phyloP scores from a whole-genome alignment of 306 rosid species.

The Macrotyloma uniflorum region DNA sequence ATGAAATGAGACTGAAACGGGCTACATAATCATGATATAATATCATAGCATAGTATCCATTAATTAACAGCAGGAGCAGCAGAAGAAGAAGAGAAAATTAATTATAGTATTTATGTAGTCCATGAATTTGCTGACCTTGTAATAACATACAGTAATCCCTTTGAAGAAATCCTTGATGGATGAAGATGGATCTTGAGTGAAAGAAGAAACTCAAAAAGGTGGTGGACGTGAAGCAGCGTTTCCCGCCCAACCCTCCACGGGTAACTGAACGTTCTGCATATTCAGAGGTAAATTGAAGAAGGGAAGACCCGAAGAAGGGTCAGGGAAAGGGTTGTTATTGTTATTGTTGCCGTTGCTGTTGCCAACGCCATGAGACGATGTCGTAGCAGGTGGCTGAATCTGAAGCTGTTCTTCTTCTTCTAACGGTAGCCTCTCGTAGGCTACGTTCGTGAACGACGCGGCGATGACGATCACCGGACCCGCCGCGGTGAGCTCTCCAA shows the following conservation, averaged over 20 bases:
- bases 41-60: background rate
- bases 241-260: constrained; percentile 66
- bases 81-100: constrained; percentile 12
- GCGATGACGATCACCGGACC: constrained; percentile 95
- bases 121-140: constrained; percentile 63
- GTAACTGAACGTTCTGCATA: constrained; percentile 90
- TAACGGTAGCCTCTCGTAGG: constrained; percentile 85
- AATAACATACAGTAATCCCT: background rate
- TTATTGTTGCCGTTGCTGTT: constrained; percentile 31
- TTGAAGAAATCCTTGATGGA: background rate
- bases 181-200: background rate
- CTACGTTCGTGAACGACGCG: constrained; percentile 89
- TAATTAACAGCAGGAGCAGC: constrained; percentile 11
- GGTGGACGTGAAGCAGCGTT: constrained; percentile 53
- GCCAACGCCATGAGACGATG: constrained; percentile 42
- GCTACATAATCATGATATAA: constrained; percentile 27
- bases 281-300: constrained; percentile 87
- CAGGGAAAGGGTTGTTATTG: constrained; percentile 52
- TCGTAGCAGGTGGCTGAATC: constrained; percentile 42
- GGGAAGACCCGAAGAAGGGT: constrained; percentile 89
- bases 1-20: constrained; percentile 28
- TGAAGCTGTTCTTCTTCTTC: constrained; percentile 72
- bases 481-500: constrained; percentile 79
- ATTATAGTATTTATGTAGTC: constrained; percentile 30
- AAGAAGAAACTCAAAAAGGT: constrained; percentile 42